These are phyloP conservation scores for Hyphopichia burtonii DNA, from an alignment of 1,139 yeast genomes.

Conservation along the genomic window DNA sequence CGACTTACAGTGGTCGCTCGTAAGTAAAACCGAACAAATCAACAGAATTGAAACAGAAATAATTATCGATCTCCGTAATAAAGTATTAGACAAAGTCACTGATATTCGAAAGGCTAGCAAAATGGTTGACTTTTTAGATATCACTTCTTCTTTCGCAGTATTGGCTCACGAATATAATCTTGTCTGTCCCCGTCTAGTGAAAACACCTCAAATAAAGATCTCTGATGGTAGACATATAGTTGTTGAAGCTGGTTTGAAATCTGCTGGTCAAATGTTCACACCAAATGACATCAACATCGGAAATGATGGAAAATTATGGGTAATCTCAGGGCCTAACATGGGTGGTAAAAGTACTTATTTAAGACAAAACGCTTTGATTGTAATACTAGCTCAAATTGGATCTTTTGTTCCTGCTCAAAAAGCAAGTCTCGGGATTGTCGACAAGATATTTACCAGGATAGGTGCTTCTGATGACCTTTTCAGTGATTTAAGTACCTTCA, in stretches of 20 bases:
- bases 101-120: conserved; percentile 46
- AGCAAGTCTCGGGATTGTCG: conserved; percentile 79
- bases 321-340: conserved; percentile 96
- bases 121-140: conserved; percentile 68
- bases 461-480: conserved; percentile 92
- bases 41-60: conserved; percentile 45
- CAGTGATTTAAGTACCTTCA: conserved; percentile 86
- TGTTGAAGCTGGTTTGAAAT: conserved; percentile 74
- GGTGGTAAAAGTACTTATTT: conserved; percentile 94
- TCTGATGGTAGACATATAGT: conserved; percentile 79
- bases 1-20: conserved; percentile 24
- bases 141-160: conserved; percentile 67
- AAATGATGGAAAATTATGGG: conserved; percentile 46
- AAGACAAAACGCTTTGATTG: conserved; percentile 83
- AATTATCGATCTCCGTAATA: conserved; percentile 37
- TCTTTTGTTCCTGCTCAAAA: conserved; percentile 77
- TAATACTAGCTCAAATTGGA: conserved; percentile 87
- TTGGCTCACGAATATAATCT: conserved; percentile 65
- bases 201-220: conserved; percentile 45
- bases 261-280: conserved; percentile 51
- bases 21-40: conserved; percentile 25
- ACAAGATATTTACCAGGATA: conserved; percentile 80
- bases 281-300: conserved; percentile 55
- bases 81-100: conserved; percentile 36
- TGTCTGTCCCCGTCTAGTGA: conserved; percentile 63